A percentile compares a stretch with the other conserved stretches of the same genome.
Conservation (phyloP, 2,329 filamentous ascomycete genomes). For the Aspergillus sp. region DNA sequence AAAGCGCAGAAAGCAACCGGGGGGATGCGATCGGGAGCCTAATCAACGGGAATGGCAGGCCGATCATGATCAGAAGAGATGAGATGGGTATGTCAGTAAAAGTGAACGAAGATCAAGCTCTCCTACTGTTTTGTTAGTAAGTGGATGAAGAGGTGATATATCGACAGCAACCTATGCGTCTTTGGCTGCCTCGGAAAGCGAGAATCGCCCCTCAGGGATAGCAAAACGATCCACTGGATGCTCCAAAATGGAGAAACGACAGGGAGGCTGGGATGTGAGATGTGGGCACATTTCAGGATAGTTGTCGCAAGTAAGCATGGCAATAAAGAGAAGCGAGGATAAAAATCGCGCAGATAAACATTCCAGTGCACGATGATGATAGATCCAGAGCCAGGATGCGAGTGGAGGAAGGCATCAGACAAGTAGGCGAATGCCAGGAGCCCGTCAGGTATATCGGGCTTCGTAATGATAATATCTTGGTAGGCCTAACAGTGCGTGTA, state of each 20-base stretch:
- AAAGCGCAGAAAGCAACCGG: constrained; percentile 5
- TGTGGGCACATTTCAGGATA: background rate
- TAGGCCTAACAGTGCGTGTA: background rate
- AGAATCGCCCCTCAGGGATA: background rate
- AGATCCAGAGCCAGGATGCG: background rate
- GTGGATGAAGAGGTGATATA: background rate
- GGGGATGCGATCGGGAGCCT: background rate
- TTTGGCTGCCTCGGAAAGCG: background rate
- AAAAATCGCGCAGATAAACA: background rate
- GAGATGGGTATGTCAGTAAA: background rate
- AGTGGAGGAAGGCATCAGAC: background rate
- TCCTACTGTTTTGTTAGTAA: background rate
- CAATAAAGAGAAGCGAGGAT: background rate
- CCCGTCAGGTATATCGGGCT: background rate
- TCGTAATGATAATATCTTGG: background rate
- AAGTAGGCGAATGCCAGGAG: background rate
- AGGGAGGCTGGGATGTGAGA: background rate
- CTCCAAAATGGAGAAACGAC: background rate
- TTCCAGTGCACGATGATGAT: background rate
- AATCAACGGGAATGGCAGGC: background rate
- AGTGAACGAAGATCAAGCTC: background rate
- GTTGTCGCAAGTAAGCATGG: background rate
- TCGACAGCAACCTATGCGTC: background rate
- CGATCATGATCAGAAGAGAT: background rate
- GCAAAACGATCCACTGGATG: constrained; percentile 1